Evolutionary conservation across 208 protist genomes (phyloP).

Genomic region (Vickermania spadyakhi): DNA sequence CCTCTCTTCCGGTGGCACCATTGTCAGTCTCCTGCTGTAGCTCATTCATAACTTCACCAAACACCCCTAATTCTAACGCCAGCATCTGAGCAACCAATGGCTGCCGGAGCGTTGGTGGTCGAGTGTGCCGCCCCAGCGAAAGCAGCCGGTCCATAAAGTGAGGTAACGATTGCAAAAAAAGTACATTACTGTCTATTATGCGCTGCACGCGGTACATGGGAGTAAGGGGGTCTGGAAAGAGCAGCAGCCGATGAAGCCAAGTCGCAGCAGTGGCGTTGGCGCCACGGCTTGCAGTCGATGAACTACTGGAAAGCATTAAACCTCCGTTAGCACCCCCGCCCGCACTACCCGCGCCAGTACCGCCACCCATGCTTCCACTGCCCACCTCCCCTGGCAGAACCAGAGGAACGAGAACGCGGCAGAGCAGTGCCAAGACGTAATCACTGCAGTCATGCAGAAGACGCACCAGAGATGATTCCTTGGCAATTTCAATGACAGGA

Average conservation of each 20-base stretch:
- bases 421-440: constrained; percentile 33
- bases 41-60: too few relatives aligned
- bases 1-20: too few relatives aligned
- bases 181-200: constrained; percentile 75
- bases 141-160: constrained; percentile 1
- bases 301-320: too few relatives aligned
- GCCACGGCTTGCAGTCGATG: too few relatives aligned
- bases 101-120: not conserved
- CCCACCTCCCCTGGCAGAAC: constrained; percentile 38
- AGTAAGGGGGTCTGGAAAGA: constrained; percentile 28
- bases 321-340: not conserved
- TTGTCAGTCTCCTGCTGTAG: too few relatives aligned
- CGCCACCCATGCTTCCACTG: constrained; percentile 6
- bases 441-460: constrained; percentile 31
- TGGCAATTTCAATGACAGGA: constrained; percentile 70
- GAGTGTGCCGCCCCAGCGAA: not conserved
- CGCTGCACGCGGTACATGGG: constrained; percentile 58
- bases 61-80: too few relatives aligned
- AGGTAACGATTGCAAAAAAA: constrained; percentile 59
- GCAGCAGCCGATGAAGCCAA: constrained; percentile 16
- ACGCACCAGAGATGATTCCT: constrained; percentile 28
- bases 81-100: not conserved
- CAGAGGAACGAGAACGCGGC: constrained; percentile 62
- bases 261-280: constrained; percentile 24
- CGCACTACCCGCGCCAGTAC: not conserved